phyloP scores from a whole-genome alignment of 140 eudicot species.

The Cichorium intybus region DNA sequence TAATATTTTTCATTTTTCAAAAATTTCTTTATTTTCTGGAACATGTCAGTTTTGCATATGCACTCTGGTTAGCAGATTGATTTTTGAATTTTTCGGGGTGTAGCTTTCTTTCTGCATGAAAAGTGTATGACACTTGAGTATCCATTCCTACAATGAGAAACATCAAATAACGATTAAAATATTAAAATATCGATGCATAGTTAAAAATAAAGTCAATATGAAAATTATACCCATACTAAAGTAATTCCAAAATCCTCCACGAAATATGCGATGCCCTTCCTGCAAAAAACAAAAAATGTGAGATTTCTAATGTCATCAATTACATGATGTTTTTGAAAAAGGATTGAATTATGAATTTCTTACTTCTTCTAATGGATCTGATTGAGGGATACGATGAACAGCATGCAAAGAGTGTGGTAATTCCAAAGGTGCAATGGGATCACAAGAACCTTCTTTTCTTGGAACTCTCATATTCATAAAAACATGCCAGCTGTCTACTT shows the following conservation, averaged over 20 bases:
- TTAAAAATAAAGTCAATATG: background rate
- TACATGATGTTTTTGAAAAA: no score
- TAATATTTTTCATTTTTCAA: no score
- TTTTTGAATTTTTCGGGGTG: no score
- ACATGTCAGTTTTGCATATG: no score
- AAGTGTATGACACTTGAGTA: constrained; percentile 96
- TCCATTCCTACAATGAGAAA: constrained; percentile 78
- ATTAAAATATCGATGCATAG: constrained; percentile 1
- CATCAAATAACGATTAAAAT: background rate
- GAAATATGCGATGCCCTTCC: constrained; percentile 80
- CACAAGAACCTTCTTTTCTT: constrained; percentile 54
- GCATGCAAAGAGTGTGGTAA: constrained; percentile 93
- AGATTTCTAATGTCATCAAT: background rate
- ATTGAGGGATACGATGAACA: constrained; percentile 47
- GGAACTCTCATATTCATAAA: constrained; percentile 78
- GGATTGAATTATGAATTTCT: no score
- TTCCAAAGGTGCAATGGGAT: no score
- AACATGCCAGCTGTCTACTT: constrained; percentile 94
- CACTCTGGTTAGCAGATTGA: no score
- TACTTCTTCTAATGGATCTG: constrained; percentile 61
- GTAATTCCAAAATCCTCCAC: no score
- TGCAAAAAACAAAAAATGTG: constrained; percentile 25
- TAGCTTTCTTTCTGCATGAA: no score
- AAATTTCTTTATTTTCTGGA: no score
- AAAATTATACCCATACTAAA: constrained; percentile 76